Conservation (phyloP, 495 filamentous ascomycete genomes). For the Sordaria brevicollis region DNA sequence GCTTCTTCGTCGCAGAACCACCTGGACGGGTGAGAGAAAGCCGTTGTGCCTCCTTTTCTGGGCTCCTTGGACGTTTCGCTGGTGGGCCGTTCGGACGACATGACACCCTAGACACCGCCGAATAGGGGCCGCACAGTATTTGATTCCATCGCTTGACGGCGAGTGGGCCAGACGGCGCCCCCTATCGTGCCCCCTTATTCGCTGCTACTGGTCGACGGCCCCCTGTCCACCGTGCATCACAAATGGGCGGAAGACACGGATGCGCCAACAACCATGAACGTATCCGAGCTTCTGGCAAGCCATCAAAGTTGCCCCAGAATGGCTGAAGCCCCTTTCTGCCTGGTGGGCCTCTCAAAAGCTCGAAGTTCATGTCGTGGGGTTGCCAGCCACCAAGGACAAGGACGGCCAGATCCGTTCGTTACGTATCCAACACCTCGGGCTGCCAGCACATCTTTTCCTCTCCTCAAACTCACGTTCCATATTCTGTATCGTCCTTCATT, state of each 20-base stretch:
- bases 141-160: not conserved
- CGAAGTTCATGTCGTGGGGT: conserved; percentile 10
- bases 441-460: conserved; percentile 10
- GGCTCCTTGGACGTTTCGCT: not conserved
- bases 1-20: not conserved
- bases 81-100: not conserved
- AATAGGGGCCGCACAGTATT: not conserved
- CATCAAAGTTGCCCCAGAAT: not conserved
- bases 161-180: not conserved
- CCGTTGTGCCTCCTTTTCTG: not conserved
- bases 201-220: not conserved
- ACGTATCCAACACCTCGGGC: conserved; percentile 4
- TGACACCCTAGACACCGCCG: not conserved
- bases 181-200: not conserved
- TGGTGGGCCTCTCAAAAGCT: conserved; percentile 5
- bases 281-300: conserved; percentile 5
- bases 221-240: conserved; percentile 2
- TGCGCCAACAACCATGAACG: conserved; percentile 1
- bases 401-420: conserved; percentile 7
- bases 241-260: conserved; percentile 7
- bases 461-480: conserved; percentile 9
- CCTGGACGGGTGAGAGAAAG: not conserved
- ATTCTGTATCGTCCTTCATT: conserved; percentile 15
- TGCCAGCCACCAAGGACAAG: conserved; percentile 7
- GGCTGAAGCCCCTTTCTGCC: conserved; percentile 9